Percentiles rank a stretch among this genome's conserved stretches.
These are phyloP conservation scores for Cordia subcordata DNA, from an alignment of 257 asterid genomes.

Conservation along the genomic window DNA sequence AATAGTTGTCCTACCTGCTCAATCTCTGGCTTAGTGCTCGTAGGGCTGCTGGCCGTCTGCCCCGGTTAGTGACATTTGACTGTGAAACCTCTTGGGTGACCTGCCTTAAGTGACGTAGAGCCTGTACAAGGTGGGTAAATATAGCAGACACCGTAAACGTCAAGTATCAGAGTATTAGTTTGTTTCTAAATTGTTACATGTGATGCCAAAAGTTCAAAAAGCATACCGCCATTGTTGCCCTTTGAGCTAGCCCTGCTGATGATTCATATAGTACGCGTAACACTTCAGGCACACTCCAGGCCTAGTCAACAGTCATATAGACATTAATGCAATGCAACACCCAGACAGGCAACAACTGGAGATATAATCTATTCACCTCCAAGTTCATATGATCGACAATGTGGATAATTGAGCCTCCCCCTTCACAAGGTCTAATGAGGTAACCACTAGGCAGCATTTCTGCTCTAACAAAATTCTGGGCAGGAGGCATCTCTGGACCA, in stretches of 20 bases:
- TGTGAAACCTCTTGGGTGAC: slow-evolving; percentile 74
- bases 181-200: too few species aligned
- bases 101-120: slow-evolving; percentile 84
- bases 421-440: slow-evolving; percentile 86
- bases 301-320: slow-evolving; percentile 25
- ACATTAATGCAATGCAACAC: neutral
- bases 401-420: slow-evolving; percentile 89
- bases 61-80: slow-evolving; percentile 70
- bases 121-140: slow-evolving; percentile 34
- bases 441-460: slow-evolving; percentile 88
- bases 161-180: neutral
- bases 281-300: slow-evolving; percentile 88
- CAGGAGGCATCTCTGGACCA: slow-evolving; percentile 88
- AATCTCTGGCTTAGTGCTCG: slow-evolving; percentile 80
- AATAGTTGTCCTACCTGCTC: slow-evolving; percentile 49
- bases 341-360: neutral
- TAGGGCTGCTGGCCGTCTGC: slow-evolving; percentile 83
- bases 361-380: slow-evolving; percentile 42
- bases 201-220: neutral
- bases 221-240: slow-evolving; percentile 73
- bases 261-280: slow-evolving; percentile 87
- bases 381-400: slow-evolving; percentile 83
- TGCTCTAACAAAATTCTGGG: slow-evolving; percentile 75
- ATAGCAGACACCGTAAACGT: slow-evolving; percentile 3
- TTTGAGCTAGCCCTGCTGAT: slow-evolving; percentile 72